Percentiles rank a stretch among this genome's conserved stretches.
phyloP scores from a whole-genome alignment of 139 green algal genomes.

The Asterochloris erici region DNA sequence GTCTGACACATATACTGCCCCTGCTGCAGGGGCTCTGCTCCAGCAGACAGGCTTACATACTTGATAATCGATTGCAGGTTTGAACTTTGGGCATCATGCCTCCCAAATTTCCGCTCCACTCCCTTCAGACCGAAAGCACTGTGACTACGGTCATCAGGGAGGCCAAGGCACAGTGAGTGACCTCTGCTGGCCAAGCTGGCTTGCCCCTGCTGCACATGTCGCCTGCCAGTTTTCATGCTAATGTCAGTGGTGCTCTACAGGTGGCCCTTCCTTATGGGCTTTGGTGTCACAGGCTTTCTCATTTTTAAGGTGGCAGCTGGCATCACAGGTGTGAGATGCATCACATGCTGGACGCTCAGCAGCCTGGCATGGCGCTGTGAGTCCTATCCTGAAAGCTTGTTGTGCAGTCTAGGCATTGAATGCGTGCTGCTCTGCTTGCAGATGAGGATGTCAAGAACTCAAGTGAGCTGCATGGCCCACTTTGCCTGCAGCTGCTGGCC shows the following conservation, averaged over 20 bases:
- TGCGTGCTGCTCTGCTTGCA: constrained; percentile 6
- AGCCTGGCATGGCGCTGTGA: background rate
- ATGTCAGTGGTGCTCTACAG: background rate
- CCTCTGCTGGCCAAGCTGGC: background rate
- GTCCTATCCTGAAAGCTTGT: background rate
- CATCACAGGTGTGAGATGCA: no score
- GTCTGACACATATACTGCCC: no score
- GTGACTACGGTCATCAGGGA: constrained; percentile 19
- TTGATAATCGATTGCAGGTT: no score
- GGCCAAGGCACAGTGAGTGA: constrained; percentile 38
- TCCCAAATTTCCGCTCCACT: constrained; percentile 17
- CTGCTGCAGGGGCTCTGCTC: no score
- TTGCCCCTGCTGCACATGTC: no score
- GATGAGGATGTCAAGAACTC: constrained; percentile 41
- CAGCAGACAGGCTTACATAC: no score
- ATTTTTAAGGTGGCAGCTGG: constrained; percentile 33
- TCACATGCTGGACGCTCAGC: background rate
- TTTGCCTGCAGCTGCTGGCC: no score
- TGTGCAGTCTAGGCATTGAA: background rate
- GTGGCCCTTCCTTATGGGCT: constrained; percentile 49
- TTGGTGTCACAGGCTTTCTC: constrained; percentile 17
- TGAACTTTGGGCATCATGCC: background rate
- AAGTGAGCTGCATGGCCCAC: background rate
- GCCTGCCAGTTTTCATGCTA: no score
- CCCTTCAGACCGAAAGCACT: constrained; percentile 21